phyloP scores from a whole-genome alignment of 768 basidiomycete species.

The Auriscalpium orientale region DNA sequence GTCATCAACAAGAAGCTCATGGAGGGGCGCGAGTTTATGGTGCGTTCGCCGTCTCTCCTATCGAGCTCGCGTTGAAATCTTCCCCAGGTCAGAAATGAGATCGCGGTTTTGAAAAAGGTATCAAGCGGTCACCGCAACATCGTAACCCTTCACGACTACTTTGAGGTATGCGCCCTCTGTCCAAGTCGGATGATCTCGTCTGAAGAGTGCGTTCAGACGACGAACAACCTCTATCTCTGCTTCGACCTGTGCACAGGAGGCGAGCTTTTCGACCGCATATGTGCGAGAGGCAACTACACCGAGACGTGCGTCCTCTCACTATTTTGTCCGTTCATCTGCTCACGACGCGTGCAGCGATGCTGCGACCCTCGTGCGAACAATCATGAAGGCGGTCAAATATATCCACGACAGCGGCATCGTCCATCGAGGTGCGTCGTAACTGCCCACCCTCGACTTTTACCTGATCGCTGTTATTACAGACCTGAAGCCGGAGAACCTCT shows the following conservation, averaged over 20 bases:
- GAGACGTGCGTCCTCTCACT: constrained; percentile 59
- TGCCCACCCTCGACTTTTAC: not conserved
- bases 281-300: constrained; percentile 93
- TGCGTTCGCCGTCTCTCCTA: constrained; percentile 27
- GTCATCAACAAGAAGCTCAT: constrained; percentile 99
- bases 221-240: constrained; percentile 88
- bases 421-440: constrained; percentile 58
- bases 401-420: constrained; percentile 91
- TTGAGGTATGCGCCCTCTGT: constrained; percentile 53
- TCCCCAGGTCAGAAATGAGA: constrained; percentile 88
- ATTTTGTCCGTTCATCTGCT: constrained; percentile 16
- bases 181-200: not conserved
- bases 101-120: constrained; percentile 86
- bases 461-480: constrained; percentile 36
- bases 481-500: constrained; percentile 94
- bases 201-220: constrained; percentile 42
- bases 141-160: constrained; percentile 93
- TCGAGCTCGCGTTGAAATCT: not conserved
- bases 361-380: constrained; percentile 77
- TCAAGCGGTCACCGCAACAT: constrained; percentile 88
- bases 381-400: constrained; percentile 83
- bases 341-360: constrained; percentile 57
- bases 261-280: constrained; percentile 98
- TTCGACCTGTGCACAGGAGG: constrained; percentile 97
- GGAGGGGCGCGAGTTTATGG: constrained; percentile 98